A percentile compares a stretch with the other conserved stretches of the same genome.
Evolutionary conservation across 352 stramenopile species (phyloP).

Genomic region (Phytophthora idaei): DNA sequence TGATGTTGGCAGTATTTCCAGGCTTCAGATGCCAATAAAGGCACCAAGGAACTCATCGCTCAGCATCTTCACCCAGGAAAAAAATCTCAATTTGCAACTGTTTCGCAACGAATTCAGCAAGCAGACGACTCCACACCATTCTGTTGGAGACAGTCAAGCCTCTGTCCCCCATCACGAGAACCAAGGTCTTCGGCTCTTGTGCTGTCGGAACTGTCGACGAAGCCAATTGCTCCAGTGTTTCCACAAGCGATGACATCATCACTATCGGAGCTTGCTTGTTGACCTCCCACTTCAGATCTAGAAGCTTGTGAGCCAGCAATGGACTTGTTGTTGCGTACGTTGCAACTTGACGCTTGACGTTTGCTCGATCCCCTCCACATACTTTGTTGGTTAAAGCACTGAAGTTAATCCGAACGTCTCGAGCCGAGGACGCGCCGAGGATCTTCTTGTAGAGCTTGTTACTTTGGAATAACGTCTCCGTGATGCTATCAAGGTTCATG

Average conservation of each 20-base stretch:
- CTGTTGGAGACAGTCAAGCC: neutral
- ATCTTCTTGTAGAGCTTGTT: neutral
- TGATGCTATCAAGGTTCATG: neutral
- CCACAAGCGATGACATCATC: neutral
- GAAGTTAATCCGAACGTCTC: neutral
- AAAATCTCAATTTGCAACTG: neutral
- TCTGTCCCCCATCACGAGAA: neutral
- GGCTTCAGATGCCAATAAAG: neutral
- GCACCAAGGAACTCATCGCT: neutral
- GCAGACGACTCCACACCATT: neutral
- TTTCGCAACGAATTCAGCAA: neutral
- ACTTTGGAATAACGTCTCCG: neutral
- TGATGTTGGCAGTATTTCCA: neutral
- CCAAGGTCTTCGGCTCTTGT: constrained; percentile 1
- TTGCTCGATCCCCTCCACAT: neutral
- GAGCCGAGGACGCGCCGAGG: neutral
- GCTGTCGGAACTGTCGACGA: constrained; percentile 1
- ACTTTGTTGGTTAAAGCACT: neutral
- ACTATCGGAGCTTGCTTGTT: neutral
- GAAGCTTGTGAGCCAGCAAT: neutral
- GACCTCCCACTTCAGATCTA: neutral
- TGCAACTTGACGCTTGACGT: neutral
- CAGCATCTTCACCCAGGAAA: neutral
- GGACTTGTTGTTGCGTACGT: neutral
- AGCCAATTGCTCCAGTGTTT: neutral